Evolutionary conservation across 192 early-diverging fungal species (phyloP).

Genomic region (Allomyces macrogynus): DNA sequence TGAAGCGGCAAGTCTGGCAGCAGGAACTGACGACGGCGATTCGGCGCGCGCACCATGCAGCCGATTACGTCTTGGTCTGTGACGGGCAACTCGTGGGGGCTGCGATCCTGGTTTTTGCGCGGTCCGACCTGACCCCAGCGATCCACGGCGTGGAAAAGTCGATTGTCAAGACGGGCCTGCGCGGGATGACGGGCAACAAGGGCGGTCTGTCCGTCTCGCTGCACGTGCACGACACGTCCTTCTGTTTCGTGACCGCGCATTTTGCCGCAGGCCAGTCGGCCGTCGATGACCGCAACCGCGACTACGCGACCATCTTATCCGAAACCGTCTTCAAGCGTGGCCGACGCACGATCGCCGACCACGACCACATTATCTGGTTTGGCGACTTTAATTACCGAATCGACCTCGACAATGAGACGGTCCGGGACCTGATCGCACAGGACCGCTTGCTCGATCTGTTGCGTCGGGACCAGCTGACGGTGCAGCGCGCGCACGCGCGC

Average conservation of each 20-base stretch:
- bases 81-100: slow-evolving; percentile 69
- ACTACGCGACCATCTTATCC: slow-evolving; percentile 58
- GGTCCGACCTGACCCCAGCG: slow-evolving; percentile 16
- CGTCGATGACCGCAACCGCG: slow-evolving; percentile 59
- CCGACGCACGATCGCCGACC: slow-evolving; percentile 38
- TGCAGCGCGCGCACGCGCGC: slow-evolving; percentile 31
- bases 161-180: slow-evolving; percentile 56
- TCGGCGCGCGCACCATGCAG: slow-evolving; percentile 12
- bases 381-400: slow-evolving; percentile 92
- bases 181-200: slow-evolving; percentile 94
- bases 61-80: slow-evolving; percentile 2
- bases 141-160: background rate
- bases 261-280: slow-evolving; percentile 63
- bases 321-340: slow-evolving; percentile 53
- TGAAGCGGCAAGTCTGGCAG: slow-evolving; percentile 27
- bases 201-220: slow-evolving; percentile 83
- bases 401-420: slow-evolving; percentile 45
- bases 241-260: slow-evolving; percentile 86
- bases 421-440: slow-evolving; percentile 15
- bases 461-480: slow-evolving; percentile 34
- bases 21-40: slow-evolving; percentile 15
- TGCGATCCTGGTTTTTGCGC: slow-evolving; percentile 70
- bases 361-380: slow-evolving; percentile 68
- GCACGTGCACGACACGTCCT: slow-evolving; percentile 60
- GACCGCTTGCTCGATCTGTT: slow-evolving; percentile 27